These are phyloP conservation scores for Lotmaria passim DNA, from an alignment of 208 protist genomes.

Conservation along the genomic window DNA sequence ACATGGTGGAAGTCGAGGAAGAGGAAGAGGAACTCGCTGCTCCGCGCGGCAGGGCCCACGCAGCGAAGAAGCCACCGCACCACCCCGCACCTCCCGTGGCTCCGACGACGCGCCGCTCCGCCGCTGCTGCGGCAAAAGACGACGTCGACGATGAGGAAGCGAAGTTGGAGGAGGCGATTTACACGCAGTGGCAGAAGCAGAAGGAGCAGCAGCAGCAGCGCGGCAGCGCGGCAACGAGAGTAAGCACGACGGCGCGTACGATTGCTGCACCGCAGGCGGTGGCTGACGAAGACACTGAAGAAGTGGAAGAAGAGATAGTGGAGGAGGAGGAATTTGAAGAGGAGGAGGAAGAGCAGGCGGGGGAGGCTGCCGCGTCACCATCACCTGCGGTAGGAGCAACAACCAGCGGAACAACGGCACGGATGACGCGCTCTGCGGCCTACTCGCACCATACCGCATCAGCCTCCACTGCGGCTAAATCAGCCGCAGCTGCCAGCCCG, in stretches of 20 bases:
- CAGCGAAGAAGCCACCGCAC: background rate
- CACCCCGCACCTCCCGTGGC: slow-evolving; percentile 16
- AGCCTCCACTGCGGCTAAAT: background rate
- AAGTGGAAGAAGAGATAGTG: background rate
- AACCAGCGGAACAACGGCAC: background rate
- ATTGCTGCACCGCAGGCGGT: background rate
- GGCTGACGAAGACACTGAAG: too few relatives aligned
- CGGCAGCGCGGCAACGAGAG: background rate
- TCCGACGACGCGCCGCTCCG: slow-evolving; percentile 16
- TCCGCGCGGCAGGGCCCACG: background rate
- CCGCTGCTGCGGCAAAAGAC: slow-evolving; percentile 1
- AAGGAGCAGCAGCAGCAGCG: slow-evolving; percentile 18
- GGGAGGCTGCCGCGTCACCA: background rate
- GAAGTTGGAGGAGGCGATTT: slow-evolving; percentile 25
- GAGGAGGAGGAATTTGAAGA: slow-evolving; percentile 26
- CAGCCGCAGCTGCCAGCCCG: background rate
- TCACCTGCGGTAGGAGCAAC: slow-evolving; percentile 12
- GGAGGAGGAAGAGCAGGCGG: slow-evolving; percentile 22
- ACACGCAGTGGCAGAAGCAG: slow-evolving; percentile 31
- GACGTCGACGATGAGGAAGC: slow-evolving; percentile 23
- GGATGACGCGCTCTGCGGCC: background rate
- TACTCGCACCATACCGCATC: background rate
- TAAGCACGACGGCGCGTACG: background rate
- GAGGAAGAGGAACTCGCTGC: slow-evolving; percentile 23
- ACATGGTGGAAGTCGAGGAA: slow-evolving; percentile 19